Percentiles rank a stretch among this genome's conserved stretches.
Evolutionary conservation across 2,329 filamentous ascomycete genomes (phyloP).

Genomic region (Colletotrichum godetiae): DNA sequence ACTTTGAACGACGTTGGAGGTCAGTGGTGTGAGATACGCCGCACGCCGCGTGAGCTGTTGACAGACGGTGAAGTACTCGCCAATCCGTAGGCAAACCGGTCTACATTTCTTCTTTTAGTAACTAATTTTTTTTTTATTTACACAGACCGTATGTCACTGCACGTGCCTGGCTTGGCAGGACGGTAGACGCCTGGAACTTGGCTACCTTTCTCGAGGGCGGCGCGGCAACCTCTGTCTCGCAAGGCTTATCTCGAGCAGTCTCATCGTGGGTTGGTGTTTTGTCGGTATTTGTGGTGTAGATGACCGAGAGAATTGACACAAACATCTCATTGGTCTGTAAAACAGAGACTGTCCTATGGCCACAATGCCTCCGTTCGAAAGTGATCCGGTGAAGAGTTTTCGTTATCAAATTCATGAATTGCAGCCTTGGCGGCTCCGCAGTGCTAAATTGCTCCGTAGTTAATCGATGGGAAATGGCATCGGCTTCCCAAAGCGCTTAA

Average conservation of each 20-base stretch:
- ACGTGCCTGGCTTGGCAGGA: not conserved
- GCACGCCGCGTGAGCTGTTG: not conserved
- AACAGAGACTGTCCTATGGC: not conserved
- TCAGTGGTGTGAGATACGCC: not conserved
- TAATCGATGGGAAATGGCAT: not conserved
- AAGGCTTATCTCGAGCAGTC: not conserved
- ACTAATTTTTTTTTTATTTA: no score
- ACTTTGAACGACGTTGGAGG: not conserved
- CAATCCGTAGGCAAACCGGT: not conserved
- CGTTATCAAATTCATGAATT: not conserved
- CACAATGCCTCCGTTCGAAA: not conserved
- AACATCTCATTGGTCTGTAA: not conserved
- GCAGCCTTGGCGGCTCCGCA: conserved; percentile 5
- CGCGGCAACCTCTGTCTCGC: not conserved
- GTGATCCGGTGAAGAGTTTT: conserved; percentile 3
- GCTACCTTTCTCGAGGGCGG: not conserved
- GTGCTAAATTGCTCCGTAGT: not conserved
- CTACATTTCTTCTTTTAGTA: no score
- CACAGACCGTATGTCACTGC: no score
- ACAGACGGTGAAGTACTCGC: not conserved
- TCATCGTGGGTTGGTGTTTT: not conserved
- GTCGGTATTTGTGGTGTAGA: not conserved
- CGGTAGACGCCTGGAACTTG: not conserved
- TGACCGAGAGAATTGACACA: not conserved
- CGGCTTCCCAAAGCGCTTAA: not conserved